A percentile compares a stretch with the other conserved stretches of the same genome.
phyloP scores from a whole-genome alignment of 345 rosid species.

The Streptanthus diversifolius region DNA sequence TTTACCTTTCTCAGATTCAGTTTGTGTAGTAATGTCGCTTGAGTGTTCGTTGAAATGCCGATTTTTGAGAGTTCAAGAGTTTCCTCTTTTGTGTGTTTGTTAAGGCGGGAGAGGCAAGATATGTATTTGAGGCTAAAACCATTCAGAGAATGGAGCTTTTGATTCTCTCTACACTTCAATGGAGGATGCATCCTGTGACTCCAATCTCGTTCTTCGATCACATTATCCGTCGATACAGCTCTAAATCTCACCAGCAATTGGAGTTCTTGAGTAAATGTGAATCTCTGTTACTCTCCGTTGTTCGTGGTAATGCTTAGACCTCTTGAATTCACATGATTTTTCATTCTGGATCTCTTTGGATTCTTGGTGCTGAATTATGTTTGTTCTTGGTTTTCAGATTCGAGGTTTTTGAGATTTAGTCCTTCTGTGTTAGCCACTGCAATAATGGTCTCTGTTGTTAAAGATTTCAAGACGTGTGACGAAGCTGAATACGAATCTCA shows the following conservation, averaged over 20 bases:
- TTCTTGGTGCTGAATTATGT: slow-evolving; percentile 15
- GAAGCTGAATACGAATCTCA: slow-evolving; percentile 52
- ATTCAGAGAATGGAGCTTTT: slow-evolving; percentile 90
- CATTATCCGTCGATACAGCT: slow-evolving; percentile 59
- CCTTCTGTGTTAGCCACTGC: slow-evolving; percentile 82
- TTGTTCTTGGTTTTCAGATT: slow-evolving; percentile 58
- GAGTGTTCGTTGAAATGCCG: slow-evolving; percentile 38
- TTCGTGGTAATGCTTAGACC: slow-evolving; percentile 63
- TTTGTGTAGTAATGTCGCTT: slow-evolving; percentile 24
- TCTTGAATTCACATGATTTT: background rate
- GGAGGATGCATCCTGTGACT: slow-evolving; percentile 94
- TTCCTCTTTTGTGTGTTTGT: background rate
- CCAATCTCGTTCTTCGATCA: slow-evolving; percentile 81
- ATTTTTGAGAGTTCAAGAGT: background rate
- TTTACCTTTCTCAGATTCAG: slow-evolving; percentile 5
- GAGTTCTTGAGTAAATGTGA: slow-evolving; percentile 77
- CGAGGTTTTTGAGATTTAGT: slow-evolving; percentile 50
- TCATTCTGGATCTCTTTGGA: background rate
- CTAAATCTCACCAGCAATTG: slow-evolving; percentile 49
- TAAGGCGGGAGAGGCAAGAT: slow-evolving; percentile 73
- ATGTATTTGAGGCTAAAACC: slow-evolving; percentile 77
- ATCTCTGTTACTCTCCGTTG: slow-evolving; percentile 61
- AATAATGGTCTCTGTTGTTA: slow-evolving; percentile 59
- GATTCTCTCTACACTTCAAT: slow-evolving; percentile 70
- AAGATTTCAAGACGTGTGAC: slow-evolving; percentile 55